These are phyloP conservation scores for Didymella lethalis DNA, from an alignment of 2,329 filamentous ascomycete species.

Conservation along the genomic window DNA sequence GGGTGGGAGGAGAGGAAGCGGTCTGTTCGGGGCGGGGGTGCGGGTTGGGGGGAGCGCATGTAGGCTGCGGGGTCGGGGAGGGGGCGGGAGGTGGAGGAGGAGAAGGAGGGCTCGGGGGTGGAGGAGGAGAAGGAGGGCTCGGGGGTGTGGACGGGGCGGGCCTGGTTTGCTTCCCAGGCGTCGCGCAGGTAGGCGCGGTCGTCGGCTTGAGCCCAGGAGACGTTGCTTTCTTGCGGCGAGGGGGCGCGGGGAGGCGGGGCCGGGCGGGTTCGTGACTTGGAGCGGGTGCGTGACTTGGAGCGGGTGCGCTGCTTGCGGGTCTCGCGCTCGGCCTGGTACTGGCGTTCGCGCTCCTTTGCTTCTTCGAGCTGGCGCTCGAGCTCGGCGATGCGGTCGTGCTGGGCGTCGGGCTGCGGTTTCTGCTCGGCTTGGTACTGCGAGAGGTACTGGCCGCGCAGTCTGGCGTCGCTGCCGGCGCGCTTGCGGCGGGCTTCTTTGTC, in stretches of 20 bases:
- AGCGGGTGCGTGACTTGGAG: constrained; percentile 47
- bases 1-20: constrained; percentile 65
- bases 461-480: constrained; percentile 68
- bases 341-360: constrained; percentile 71
- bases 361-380: constrained; percentile 77
- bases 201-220: constrained; percentile 68
- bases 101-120: constrained; percentile 30
- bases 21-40: constrained; percentile 60
- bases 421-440: constrained; percentile 85
- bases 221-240: constrained; percentile 61
- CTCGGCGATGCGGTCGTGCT: constrained; percentile 73
- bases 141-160: constrained; percentile 39
- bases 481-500: constrained; percentile 71
- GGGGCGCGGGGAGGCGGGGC: constrained; percentile 49
- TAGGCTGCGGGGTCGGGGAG: constrained; percentile 47
- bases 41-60: constrained; percentile 25
- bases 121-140: constrained; percentile 30
- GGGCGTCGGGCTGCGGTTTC: constrained; percentile 53
- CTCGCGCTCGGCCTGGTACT: constrained; percentile 69
- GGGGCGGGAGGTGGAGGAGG: constrained; percentile 34
- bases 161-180: constrained; percentile 59
- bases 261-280: constrained; percentile 47
- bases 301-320: constrained; percentile 55
- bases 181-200: constrained; percentile 71
- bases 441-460: constrained; percentile 81